Base-by-base conservation (phyloP, 2,329 filamentous ascomycete genomes). In the Penicillium sp. region DNA sequence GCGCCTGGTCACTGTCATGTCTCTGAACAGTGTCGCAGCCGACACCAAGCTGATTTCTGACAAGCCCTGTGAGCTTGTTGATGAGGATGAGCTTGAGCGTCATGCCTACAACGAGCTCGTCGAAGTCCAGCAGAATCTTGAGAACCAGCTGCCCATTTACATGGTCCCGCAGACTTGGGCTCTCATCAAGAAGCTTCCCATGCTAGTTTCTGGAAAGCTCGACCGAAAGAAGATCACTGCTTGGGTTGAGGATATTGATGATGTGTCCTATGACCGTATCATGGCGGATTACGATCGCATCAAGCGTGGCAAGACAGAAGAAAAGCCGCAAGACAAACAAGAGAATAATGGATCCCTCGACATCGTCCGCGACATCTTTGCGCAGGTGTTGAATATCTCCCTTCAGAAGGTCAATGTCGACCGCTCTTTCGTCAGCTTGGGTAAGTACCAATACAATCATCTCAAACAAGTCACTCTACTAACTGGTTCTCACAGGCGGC, bases 191-290 rank as follows among this genome's bases (percentile, higher is more conserved):
- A 60, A 71, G n/a, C 58, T 82, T 12, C 77, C 78, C 1, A 69
- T 72, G 68, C 67, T 75, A n/a, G 69, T 73, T 0, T 70, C 66
- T 13, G 72, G 69, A 8, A 69, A 76, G 43, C 59, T 77, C 4
- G 76, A 80, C 61, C 74, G 74, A 12, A 73, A 70, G 60, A 68
- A 66, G 52, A 71, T 79, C 17, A 71, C 71, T 2, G 63, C 65
- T 1, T 83, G 81, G 81, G 58, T 83, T 3, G 75, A 78, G 23
- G 66, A 64, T 41, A 71, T 78, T 62, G 71, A 77, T n/a, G 68
- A 77, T 3, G 62, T 69, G 0, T 70, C 68, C 0, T 79, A 78
- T 39, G 70, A 77, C 15, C 69, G 70, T 4, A 76, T 79, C 1
- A 71, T 79, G 55, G 70, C 73, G 2, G 63, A 73, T 7, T 73